Evolutionary conservation across 1,284 basidiomycete species (phyloP), one percentile per base, ranked within the genome.

Genomic region (Marasmius oreades): DNA sequence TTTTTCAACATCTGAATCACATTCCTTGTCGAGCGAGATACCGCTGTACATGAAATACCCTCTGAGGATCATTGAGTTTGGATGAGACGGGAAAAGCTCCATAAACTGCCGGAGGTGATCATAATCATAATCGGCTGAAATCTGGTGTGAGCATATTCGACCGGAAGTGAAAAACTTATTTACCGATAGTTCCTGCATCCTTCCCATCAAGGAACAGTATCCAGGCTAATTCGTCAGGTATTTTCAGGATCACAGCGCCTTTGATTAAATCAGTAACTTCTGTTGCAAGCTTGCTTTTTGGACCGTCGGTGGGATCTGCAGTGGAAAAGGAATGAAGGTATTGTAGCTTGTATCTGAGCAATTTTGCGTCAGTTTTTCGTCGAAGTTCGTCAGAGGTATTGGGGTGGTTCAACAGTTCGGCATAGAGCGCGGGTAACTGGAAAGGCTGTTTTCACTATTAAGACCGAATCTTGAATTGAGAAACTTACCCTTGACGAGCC

Each of bases 171-270:
- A 50, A 28, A 28, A 56, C 36, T 28, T 22, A 68, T 82, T 63
- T 66, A 93, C 90, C 81, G 11, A 93, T 77, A 7, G 77, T 77
- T n/a, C 80, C 80, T 45, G 77, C 78, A 66, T 98, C 88, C 50
- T 77, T 82, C 63, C 86, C 84, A 65, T 98, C 93, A 42, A 98
- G 75, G 60, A 80, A 85, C 18, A 92, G 70, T 33, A 73, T 78
- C 94, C 94, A 97, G 0, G 92, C 91, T 14, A 88, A 63, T 61
- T 89, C 85, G 63, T 95, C 86, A 0, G 84, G 79, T n/a, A 93
- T 78, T 28, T 78, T 75, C 28, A 97, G 74, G 5, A 93, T 71
- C 10, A 95, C 82, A 48, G 85, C 81, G 2, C 92, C 93, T 16
- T 79, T 73, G 1, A 90, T 79, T 48, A 95, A 72, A 5, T 82